Evolutionary conservation across 2,329 filamentous ascomycete genomes (phyloP), one percentile per base, ranked within the genome.

Genomic region (Fusarium sp.): DNA sequence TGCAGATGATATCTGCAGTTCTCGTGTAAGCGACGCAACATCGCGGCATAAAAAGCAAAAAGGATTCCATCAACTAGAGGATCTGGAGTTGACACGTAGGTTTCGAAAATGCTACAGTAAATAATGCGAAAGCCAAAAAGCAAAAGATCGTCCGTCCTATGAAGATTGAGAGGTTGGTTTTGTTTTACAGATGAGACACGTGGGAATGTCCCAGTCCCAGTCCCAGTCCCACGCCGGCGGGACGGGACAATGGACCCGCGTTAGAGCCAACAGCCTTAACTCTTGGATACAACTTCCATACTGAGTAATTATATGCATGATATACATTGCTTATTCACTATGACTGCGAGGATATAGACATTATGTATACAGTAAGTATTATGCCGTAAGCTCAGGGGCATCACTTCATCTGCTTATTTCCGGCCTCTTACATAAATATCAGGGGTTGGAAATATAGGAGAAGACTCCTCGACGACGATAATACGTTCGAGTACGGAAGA

Each of bases 131-230:
- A 27, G 32, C 9, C 12, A 27, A 45, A 45, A 65, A 49, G 34
- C 47, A 61, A 65, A 68, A 32, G 55, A 32, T 49, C 47, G 20
- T 22, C 20, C 32, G 24, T 10, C 48, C 48, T 52, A 60, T 65
- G 42, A 47, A 49, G 46, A 64, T 51, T 25, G 8, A 40, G 37
- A 24, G 25, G 48, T 37, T 37, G 34, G 40, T 29, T 47, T 34
- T 70, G 59, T 51, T 59, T 27, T 20, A 51, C 29, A 46, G 44
- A 68, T 68, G 67, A 49, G 34, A 55, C 67, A 69, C 67, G 67
- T 70, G 68, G 51, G 42, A 61, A 40, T 27, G 67, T 68, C 61
- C 67, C 67, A 71, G 67, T 68, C 61, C 68, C 68, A 71, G 67
- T 68, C 61, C 67, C 67, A 71, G 67, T 68, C 61, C 68, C 68